phyloP scores from a whole-genome alignment of 2,329 filamentous ascomycete genomes.

The Colletotrichum plurivorum region DNA sequence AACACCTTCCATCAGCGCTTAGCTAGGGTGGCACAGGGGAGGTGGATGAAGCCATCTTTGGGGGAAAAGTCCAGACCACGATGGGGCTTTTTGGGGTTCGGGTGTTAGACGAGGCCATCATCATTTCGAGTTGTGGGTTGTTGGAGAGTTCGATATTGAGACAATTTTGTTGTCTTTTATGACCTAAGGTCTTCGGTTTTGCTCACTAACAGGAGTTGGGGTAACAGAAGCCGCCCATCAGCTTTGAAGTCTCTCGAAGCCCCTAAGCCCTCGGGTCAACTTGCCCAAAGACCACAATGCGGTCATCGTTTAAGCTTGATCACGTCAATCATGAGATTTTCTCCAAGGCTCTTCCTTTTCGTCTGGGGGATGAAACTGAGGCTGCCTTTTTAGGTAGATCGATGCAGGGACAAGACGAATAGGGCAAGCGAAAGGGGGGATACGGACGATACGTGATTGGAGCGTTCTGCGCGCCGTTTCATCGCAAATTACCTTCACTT shows the following conservation, averaged over 20 bases:
- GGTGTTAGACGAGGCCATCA: conserved; percentile 2
- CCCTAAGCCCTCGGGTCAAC: too few species aligned
- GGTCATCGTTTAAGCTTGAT: not conserved
- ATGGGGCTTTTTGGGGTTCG: not conserved
- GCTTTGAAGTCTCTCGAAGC: too few species aligned
- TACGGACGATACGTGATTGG: conserved; percentile 2
- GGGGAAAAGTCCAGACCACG: not conserved
- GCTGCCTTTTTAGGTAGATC: conserved; percentile 15
- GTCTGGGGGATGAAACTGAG: not conserved
- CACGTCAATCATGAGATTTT: conserved; percentile 3
- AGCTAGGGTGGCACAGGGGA: conserved; percentile 17
- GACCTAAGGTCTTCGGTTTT: too few species aligned
- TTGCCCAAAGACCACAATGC: not conserved
- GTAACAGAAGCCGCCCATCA: not conserved
- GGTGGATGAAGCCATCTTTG: conserved; percentile 11
- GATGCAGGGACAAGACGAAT: conserved; percentile 26
- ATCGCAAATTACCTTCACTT: conserved; percentile 28
- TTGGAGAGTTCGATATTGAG: not conserved
- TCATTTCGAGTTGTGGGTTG: conserved; percentile 22
- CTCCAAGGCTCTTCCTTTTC: not conserved
- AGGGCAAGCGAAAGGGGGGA: not conserved
- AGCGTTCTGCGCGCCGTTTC: conserved; percentile 11
- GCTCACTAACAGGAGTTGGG: too few species aligned
- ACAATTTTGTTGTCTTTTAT: not conserved
- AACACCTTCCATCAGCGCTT: conserved; percentile 19